phyloP scores from a whole-genome alignment of 139 green algal genomes.

The Haematococcus lacustris region DNA sequence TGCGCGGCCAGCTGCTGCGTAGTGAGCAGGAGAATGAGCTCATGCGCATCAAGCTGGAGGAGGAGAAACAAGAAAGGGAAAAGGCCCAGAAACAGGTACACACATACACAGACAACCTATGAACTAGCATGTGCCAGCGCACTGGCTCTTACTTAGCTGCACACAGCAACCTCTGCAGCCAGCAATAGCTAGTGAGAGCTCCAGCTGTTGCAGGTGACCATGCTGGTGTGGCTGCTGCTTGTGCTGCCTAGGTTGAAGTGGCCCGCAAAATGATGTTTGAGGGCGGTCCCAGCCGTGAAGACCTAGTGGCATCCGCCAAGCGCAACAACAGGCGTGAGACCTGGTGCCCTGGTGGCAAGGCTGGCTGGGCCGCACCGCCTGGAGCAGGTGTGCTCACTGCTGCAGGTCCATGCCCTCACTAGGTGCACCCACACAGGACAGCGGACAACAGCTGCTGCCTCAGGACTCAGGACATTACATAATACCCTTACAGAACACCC shows the following conservation, averaged over 20 bases:
- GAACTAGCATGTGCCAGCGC: no score
- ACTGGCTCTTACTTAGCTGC: no score
- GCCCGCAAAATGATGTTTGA: conserved; percentile 56
- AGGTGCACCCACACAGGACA: no score
- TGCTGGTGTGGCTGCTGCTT: neutral
- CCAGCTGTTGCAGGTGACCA: no score
- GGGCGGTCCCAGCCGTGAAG: conserved; percentile 14
- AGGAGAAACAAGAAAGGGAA: conserved; percentile 69
- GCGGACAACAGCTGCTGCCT: no score
- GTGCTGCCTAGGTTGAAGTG: conserved; percentile 28
- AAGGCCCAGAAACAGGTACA: conserved; percentile 65
- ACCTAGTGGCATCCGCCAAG: conserved; percentile 3
- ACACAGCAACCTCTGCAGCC: no score
- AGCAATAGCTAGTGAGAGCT: no score
- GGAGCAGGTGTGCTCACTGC: conserved; percentile 9
- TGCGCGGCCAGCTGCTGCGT: conserved; percentile 63
- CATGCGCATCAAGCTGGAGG: conserved; percentile 64
- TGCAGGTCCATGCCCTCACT: no score
- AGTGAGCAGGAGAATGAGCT: conserved; percentile 79
- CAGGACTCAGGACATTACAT: no score
- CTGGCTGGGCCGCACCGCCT: conserved; percentile 23
- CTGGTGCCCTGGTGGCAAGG: conserved; percentile 47
- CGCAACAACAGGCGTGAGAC: conserved; percentile 39
- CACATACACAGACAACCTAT: neutral
- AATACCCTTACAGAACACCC: no score